phyloP scores from a whole-genome alignment of 2,329 filamentous ascomycete genomes.

The Beauveria sp. region DNA sequence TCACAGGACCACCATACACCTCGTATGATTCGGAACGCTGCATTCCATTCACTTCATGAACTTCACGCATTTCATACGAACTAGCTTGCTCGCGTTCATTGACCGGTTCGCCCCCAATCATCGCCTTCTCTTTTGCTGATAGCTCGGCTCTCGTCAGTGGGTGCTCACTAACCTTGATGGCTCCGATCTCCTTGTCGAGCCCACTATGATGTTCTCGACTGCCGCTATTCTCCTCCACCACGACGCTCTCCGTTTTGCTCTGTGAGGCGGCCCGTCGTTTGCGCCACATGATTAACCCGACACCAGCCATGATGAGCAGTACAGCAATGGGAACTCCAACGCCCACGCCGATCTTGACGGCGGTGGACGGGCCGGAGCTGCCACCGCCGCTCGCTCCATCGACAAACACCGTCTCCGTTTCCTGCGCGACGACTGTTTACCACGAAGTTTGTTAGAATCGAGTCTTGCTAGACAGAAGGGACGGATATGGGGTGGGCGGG shows the following conservation, averaged over 20 bases:
- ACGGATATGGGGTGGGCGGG: neutral
- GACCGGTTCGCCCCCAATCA: neutral
- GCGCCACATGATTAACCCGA: neutral
- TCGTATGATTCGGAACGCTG: neutral
- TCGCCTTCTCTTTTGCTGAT: neutral
- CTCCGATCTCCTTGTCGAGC: neutral
- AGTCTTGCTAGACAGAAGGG: neutral
- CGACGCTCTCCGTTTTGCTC: neutral
- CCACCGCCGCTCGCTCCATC: neutral
- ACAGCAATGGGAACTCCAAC: neutral
- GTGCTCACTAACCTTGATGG: neutral
- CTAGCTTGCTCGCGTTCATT: neutral
- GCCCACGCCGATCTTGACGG: neutral
- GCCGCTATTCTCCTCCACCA: neutral
- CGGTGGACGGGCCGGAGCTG: neutral
- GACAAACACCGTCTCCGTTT: conserved; percentile 6
- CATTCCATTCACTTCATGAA: neutral
- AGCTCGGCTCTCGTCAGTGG: neutral
- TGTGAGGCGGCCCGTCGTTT: neutral
- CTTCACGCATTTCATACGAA: neutral
- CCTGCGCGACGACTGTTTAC: neutral
- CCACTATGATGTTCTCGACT: neutral
- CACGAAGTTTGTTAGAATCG: neutral
- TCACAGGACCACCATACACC: too few relatives aligned
- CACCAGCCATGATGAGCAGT: neutral